Conservation (phyloP, 371 early-diverging fungal species). For the Mucor indicus region DNA sequence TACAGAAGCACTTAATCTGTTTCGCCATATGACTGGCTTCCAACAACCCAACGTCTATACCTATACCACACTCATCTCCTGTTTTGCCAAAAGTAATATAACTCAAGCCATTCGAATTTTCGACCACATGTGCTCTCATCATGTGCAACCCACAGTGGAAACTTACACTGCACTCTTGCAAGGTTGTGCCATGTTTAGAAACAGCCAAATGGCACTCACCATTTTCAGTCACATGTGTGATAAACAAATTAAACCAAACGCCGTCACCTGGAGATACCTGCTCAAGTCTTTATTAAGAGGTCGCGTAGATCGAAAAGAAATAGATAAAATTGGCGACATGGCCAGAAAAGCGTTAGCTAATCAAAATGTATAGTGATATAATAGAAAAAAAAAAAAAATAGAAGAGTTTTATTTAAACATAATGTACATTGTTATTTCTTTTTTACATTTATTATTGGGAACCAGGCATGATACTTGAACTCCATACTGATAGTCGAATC, state of each 20-base stretch:
- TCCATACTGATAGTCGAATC: conserved; percentile 11
- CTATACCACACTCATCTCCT: conserved; percentile 47
- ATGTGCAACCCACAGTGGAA: conserved; percentile 31
- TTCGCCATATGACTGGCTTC: conserved; percentile 37
- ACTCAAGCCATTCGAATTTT: conserved; percentile 34
- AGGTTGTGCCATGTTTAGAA: conserved; percentile 44
- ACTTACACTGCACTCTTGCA: conserved; percentile 43
- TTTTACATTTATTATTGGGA: conserved; percentile 29
- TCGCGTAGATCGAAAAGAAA: conserved; percentile 24
- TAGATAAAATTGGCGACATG: conserved; percentile 29
- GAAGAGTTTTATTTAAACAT: no score
- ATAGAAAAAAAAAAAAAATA: background rate
- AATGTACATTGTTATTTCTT: conserved; percentile 1
- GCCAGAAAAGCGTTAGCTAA: conserved; percentile 9
- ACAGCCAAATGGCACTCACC: conserved; percentile 24
- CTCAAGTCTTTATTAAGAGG: conserved; percentile 37
- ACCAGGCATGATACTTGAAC: conserved; percentile 55
- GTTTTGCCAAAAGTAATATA: conserved; percentile 39
- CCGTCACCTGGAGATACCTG: conserved; percentile 37
- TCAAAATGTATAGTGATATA: background rate
- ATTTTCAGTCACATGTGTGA: conserved; percentile 39
- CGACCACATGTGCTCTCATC: conserved; percentile 33
- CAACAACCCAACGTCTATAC: conserved; percentile 41
- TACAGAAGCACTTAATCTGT: conserved; percentile 29
- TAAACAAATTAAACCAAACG: conserved; percentile 31